These are phyloP conservation scores for Cyberlindnera maclurae DNA, from an alignment of 805 yeast genomes.

Conservation along the genomic window DNA sequence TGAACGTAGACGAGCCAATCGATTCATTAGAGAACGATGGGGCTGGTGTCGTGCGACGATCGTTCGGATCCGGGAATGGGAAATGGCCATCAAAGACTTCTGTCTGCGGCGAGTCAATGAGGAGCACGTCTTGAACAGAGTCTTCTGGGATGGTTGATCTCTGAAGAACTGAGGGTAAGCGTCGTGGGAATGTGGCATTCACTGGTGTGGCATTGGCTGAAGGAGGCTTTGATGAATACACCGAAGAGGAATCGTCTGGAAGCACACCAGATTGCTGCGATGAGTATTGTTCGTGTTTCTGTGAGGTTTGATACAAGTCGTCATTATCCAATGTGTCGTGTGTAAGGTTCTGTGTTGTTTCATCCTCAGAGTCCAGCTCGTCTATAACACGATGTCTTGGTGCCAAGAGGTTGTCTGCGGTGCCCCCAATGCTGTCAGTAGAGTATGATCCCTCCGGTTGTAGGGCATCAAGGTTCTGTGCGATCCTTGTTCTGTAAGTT, in stretches of 20 bases:
- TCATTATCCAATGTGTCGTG: background rate
- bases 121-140: background rate
- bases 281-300: background rate
- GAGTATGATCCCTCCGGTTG: constrained; percentile 15
- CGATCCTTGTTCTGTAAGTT: constrained; percentile 23
- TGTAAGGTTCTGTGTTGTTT: constrained; percentile 1
- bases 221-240: constrained; percentile 18
- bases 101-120: constrained; percentile 3
- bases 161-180: constrained; percentile 10
- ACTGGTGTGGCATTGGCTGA: constrained; percentile 15
- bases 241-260: constrained; percentile 19
- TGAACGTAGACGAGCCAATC: constrained; percentile 48
- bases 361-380: constrained; percentile 1
- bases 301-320: background rate
- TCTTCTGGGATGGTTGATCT: constrained; percentile 13
- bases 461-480: constrained; percentile 17
- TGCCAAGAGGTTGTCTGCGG: constrained; percentile 10
- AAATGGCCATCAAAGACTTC: constrained; percentile 8
- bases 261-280: background rate
- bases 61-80: constrained; percentile 20
- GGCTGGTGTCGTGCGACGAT: constrained; percentile 21
- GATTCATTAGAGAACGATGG: constrained; percentile 29
- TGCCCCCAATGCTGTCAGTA: constrained; percentile 8
- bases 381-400: background rate
- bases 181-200: constrained; percentile 10